These are phyloP conservation scores for Acanthamoeba lugdunensis DNA, from an alignment of 208 protist species.

Conservation along the genomic window DNA sequence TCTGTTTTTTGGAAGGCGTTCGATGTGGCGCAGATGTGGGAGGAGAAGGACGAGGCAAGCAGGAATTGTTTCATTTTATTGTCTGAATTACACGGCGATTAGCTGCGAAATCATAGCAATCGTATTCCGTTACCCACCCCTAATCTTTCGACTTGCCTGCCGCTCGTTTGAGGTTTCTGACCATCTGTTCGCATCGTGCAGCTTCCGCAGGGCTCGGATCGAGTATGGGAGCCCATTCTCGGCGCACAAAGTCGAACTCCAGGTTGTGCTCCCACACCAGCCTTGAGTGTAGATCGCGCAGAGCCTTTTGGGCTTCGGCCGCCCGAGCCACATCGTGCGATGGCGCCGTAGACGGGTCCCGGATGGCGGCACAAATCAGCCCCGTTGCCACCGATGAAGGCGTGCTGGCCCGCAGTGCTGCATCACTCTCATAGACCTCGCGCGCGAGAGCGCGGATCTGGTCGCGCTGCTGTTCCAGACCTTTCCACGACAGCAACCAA, in stretches of 20 bases:
- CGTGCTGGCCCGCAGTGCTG: not conserved
- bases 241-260: conserved; percentile 25
- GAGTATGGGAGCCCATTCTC: conserved; percentile 34
- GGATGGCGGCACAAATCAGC: conserved; percentile 9
- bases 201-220: not conserved
- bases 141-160: too few species aligned
- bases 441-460: conserved; percentile 1
- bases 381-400: conserved; percentile 46
- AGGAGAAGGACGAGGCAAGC: too few species aligned
- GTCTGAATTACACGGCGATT: too few species aligned
- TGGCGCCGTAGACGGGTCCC: not conserved
- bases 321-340: not conserved
- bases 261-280: conserved; percentile 44
- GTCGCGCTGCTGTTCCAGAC: not conserved
- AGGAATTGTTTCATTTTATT: too few species aligned
- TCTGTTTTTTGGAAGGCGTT: too few species aligned
- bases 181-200: not conserved
- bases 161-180: not conserved
- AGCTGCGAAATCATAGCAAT: too few species aligned
- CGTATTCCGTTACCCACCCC: too few species aligned
- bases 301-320: not conserved
- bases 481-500: conserved; percentile 30
- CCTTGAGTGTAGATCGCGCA: not conserved
- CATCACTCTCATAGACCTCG: not conserved
- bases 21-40: too few species aligned